Percentiles rank a stretch among this genome's conserved stretches.
Evolutionary conservation across 2,329 filamentous ascomycete genomes (phyloP).

Genomic region (Pseudogymnoascus sp.): DNA sequence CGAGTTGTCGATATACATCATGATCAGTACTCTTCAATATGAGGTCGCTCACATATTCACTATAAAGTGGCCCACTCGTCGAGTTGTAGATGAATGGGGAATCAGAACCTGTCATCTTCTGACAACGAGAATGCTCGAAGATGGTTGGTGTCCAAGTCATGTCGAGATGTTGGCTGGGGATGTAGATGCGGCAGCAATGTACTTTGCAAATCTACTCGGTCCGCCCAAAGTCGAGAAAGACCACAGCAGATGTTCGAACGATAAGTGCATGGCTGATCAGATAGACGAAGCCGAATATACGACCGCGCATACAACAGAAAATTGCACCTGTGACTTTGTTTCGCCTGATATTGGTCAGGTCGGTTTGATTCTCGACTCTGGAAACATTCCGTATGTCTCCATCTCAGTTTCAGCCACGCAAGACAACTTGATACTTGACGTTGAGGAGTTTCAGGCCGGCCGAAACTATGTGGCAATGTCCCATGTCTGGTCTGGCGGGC

Average conservation of each 20-base stretch:
- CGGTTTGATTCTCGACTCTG: no score
- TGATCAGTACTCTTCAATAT: no score
- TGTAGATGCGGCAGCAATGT: constrained; percentile 10
- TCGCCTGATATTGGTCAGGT: no score
- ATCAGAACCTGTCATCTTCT: constrained; percentile 8
- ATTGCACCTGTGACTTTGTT: constrained; percentile 10
- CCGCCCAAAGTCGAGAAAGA: constrained; percentile 11
- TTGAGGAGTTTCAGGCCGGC: no score
- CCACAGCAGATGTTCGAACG: constrained; percentile 12
- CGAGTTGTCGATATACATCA: no score
- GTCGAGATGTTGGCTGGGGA: constrained; percentile 7
- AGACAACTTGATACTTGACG: no score
- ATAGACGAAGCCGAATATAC: background rate
- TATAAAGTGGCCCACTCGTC: no score
- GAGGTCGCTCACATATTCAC: no score
- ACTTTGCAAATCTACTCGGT: constrained; percentile 13
- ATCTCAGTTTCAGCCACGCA: no score
- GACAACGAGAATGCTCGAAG: constrained; percentile 9
- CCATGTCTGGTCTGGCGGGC: constrained; percentile 17
- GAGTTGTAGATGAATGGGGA: background rate
- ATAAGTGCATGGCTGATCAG: constrained; percentile 4
- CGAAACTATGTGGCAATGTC: constrained; percentile 12
- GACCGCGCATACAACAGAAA: constrained; percentile 10
- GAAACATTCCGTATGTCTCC: no score
- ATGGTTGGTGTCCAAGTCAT: constrained; percentile 14